Base-by-base conservation (phyloP, 2,329 filamentous ascomycete species). In the Clarireedia monteithiana region DNA sequence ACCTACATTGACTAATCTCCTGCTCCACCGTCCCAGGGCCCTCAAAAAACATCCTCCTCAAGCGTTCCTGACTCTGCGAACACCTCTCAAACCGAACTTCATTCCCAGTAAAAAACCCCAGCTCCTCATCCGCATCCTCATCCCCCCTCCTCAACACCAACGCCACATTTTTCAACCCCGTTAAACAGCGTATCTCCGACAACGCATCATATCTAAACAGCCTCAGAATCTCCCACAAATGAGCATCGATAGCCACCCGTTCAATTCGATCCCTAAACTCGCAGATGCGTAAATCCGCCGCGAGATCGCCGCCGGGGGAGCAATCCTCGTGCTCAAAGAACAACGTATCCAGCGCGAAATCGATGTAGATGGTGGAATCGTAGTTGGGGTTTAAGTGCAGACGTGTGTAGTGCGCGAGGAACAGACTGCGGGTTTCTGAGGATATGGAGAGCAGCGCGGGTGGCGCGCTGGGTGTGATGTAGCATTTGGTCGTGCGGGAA, bases 251-350 rank as follows among this genome's bases (percentile, higher is more conserved):
- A 5, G 57, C 58, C n/a, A 55, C 46, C 7, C 53, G 40, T 38
- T 53, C 27, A 36, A 60, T 60, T 14, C 42, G 36, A 12, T 56
- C 50, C 26, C 38, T 38, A 14, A 48, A 23, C 14, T 38, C 27
- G 17, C 49, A 56, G n/a, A n/a, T 38, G 6, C 49, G 36, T 2
- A 60, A 51, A 49, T 60, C 56, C 12, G 12, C 24, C 12, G 44
- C 42, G 12, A 60, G 40, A 49, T 60, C 56, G 12, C 58, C 58
- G 6, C 34, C 23, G 0, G 58, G 56, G 14, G 52, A 56, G 39
- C 59, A 60, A 24, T 60, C 58, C 38, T 57, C 42, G 26, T 59
- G 46, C n/a, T 59, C 47, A 17, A 60, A 59, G 46, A 46, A 56
- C 3, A 59, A 34, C 10, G 59, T 60, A 10, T 60, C 59, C 27